Conservation (phyloP, 2,329 filamentous ascomycete species). For the Penicillium sp. region DNA sequence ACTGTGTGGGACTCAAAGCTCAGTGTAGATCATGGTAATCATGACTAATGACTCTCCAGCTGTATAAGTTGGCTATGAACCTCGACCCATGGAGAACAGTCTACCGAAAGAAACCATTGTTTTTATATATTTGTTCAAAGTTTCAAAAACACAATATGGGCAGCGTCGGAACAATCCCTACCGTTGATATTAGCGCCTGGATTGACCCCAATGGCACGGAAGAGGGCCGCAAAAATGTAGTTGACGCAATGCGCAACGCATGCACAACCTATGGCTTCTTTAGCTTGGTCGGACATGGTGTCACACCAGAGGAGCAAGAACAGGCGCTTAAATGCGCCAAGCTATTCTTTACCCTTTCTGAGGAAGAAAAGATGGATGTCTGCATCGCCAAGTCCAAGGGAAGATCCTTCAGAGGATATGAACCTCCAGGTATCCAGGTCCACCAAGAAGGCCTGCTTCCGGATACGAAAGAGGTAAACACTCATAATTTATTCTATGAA, state of each 20-base stretch:
- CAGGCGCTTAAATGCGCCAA: slow-evolving; percentile 42
- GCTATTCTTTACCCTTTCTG: slow-evolving; percentile 49
- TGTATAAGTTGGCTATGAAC: background rate
- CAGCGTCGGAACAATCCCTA: background rate
- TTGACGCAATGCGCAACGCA: slow-evolving; percentile 42
- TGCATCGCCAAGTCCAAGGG: slow-evolving; percentile 23
- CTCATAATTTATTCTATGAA: background rate
- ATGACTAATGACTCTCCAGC: background rate
- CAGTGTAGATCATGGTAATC: background rate
- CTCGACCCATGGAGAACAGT: background rate
- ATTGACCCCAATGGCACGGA: background rate
- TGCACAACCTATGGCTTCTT: slow-evolving; percentile 54
- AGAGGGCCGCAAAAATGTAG: slow-evolving; percentile 7
- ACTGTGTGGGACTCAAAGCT: too few species aligned
- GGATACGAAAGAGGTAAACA: slow-evolving; percentile 26
- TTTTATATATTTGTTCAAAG: background rate
- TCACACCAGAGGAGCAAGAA: slow-evolving; percentile 43
- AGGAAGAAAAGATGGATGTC: slow-evolving; percentile 20
- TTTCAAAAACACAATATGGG: background rate
- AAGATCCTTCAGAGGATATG: slow-evolving; percentile 24
- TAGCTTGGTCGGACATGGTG: slow-evolving; percentile 51
- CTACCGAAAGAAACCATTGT: too few species aligned
- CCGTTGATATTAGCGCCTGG: background rate
- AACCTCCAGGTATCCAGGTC: slow-evolving; percentile 16
- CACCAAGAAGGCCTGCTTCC: slow-evolving; percentile 22